Base-by-base conservation (phyloP, 2,329 filamentous ascomycete species). In the Colletotrichum chrysophilum region DNA sequence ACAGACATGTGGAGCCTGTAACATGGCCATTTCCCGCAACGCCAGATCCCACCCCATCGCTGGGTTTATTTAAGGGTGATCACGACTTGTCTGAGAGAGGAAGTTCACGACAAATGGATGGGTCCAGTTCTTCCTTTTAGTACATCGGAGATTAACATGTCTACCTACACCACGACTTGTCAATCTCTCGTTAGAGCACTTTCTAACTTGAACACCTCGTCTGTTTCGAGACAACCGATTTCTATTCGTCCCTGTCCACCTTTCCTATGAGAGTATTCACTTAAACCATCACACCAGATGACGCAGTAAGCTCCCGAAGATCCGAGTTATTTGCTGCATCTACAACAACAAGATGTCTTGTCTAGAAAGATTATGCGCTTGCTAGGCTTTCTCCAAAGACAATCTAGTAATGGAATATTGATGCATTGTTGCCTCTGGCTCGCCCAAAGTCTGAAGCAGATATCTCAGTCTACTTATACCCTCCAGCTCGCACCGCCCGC, bases 211-310 rank as follows among this genome's bases (percentile, higher is more conserved):
- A 48, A 12, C 1, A 0, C 18, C 38, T n/a, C 5, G 18, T n/a
- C 9, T 48, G 3, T 10, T n/a, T 48, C 3, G 38, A 48, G 5
- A 6, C 38, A 43, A 0, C 4, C 18, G 0, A 48, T 1, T 12
- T 7, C 38, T 4, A 48, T 0, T 48, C 5, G 3, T 4, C 43
- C n/a, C 43, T 43, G 43, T 13, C 2, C 2, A 4, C 5, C n/a
- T 48, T 13, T 21, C 3, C 3, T 21, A 10, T 3, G 18, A n/a
- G 18, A 48, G 43, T 48, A 48, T 48, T 48, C 10, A 0, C 0
- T 21, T 3, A 7, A 0, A 12, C 10, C 18, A 12, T 48, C 5
- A 1, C 3, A 1, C 3, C 0, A 1, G 5, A 48, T 9, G 43
- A 21, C 18, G 8, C 8, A 4, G 4, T 18, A 5, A 43, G 16